Percentiles rank a stretch among this genome's conserved stretches.
Conservation (phyloP, 2,329 filamentous ascomycete species). For the Bipolaris cookei region DNA sequence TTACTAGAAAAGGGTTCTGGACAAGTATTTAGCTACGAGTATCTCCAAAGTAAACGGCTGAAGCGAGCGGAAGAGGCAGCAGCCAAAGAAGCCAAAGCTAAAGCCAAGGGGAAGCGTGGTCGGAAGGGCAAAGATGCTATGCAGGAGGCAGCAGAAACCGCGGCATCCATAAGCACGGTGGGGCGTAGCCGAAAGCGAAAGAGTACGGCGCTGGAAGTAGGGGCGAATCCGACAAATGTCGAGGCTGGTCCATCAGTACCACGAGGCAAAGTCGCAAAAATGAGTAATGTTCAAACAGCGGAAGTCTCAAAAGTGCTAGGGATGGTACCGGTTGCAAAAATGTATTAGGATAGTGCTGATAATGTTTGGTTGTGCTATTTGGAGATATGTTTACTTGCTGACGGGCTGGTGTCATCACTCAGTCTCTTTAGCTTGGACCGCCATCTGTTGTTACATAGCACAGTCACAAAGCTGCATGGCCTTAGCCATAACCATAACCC, state of each 20-base stretch:
- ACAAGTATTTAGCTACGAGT: background rate
- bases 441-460: no score
- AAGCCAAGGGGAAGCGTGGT: background rate
- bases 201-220: conserved; percentile 9
- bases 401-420: no score
- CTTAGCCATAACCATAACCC: no score
- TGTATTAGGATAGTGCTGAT: conserved; percentile 3
- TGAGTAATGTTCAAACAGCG: conserved; percentile 5
- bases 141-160: background rate
- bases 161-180: conserved; percentile 2
- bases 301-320: conserved; percentile 5
- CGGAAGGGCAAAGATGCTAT: background rate
- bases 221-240: background rate
- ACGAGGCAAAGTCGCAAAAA: conserved; percentile 9
- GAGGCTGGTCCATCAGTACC: conserved; percentile 1
- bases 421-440: no score
- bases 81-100: background rate
- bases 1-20: background rate
- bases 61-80: background rate
- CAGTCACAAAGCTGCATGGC: no score
- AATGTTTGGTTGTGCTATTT: no score
- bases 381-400: no score
- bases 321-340: conserved; percentile 7
- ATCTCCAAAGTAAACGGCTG: background rate
- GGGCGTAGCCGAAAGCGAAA: conserved; percentile 10